phyloP scores from a whole-genome alignment of 257 asterid species.

The Lycium ferocissimum region DNA sequence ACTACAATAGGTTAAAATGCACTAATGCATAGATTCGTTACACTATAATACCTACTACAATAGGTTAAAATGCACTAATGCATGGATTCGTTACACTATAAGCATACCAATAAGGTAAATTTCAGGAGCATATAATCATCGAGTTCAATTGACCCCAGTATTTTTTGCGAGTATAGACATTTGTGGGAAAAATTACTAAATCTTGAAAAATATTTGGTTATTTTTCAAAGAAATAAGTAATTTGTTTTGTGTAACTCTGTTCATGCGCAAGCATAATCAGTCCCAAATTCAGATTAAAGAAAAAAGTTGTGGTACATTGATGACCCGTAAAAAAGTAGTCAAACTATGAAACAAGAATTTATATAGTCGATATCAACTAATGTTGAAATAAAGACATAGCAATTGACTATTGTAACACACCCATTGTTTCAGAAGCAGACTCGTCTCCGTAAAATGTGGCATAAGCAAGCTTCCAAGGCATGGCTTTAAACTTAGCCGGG shows the following conservation, averaged over 20 bases:
- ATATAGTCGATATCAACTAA: no score
- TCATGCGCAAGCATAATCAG: no score
- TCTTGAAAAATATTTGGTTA: background rate
- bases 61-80: background rate
- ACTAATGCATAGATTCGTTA: background rate
- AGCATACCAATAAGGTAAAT: background rate
- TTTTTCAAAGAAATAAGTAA: no score
- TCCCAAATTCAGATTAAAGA: no score
- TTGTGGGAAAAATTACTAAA: background rate
- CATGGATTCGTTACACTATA: background rate
- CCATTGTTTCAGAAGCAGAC: slow-evolving; percentile 65
- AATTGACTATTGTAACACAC: slow-evolving; percentile 33
- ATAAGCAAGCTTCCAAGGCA: slow-evolving; percentile 56
- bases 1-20: no score
- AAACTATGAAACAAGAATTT: background rate
- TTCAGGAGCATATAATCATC: background rate
- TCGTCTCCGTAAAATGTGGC: slow-evolving; percentile 83
- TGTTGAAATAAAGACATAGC: background rate
- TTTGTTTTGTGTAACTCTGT: background rate
- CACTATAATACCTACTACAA: background rate
- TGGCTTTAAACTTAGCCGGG: slow-evolving; percentile 41
- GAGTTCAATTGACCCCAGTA: background rate
- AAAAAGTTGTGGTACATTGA: background rate
- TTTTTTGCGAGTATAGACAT: background rate
- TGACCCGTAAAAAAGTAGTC: background rate